Conservation (phyloP, 768 basidiomycete species). For the Tulasnella calospora region DNA sequence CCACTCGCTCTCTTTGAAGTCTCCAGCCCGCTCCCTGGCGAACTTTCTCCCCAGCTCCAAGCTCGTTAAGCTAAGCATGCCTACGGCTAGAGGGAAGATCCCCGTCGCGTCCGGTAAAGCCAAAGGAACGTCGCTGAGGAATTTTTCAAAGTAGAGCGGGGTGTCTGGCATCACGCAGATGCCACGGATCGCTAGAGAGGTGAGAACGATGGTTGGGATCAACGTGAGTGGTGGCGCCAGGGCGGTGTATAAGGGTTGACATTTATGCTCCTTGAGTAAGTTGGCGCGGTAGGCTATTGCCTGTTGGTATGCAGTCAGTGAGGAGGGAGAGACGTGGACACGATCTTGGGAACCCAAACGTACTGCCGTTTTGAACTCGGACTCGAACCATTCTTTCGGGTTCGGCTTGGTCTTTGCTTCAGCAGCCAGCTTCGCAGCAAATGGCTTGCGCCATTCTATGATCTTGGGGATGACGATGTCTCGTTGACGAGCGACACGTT, state of each 20-base stretch:
- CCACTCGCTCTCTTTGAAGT: conserved; percentile 22
- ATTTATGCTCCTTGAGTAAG: conserved; percentile 19
- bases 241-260: conserved; percentile 14
- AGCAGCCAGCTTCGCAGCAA: conserved; percentile 18
- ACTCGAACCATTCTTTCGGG: conserved; percentile 23
- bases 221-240: conserved; percentile 4
- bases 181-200: conserved; percentile 18
- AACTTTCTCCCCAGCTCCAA: conserved; percentile 14
- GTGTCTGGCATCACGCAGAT: conserved; percentile 20
- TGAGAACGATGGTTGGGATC: conserved; percentile 22
- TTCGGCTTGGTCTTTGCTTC: conserved; percentile 20
- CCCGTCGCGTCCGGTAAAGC: conserved; percentile 15
- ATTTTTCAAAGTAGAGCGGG: conserved; percentile 9
- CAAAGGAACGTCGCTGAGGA: conserved; percentile 18
- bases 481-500: conserved; percentile 19
- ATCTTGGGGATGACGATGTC: conserved; percentile 25
- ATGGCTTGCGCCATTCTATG: conserved; percentile 21
- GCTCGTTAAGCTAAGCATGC: not conserved
- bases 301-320: not conserved
- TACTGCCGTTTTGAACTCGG: conserved; percentile 22
- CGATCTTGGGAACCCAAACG: not conserved
- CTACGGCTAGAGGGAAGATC: conserved; percentile 12
- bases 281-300: conserved; percentile 19
- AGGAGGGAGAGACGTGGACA: not conserved
- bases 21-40: conserved; percentile 13